These are phyloP conservation scores for Phytopythium chamaehyphon DNA, from an alignment of 352 stramenopile genomes.

Conservation along the genomic window DNA sequence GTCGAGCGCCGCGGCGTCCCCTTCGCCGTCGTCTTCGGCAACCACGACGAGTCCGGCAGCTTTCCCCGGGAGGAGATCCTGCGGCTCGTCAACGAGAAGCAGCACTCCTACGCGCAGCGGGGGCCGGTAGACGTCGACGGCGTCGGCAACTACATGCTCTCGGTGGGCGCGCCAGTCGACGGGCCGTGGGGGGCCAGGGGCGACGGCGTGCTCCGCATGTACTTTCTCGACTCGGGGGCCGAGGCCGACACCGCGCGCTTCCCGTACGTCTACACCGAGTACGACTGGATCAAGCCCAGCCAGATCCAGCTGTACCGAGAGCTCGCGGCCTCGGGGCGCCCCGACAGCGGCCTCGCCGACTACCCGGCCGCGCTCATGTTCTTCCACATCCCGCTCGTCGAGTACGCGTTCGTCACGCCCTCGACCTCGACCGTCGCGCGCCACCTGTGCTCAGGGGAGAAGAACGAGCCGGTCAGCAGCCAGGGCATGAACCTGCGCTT, in stretches of 20 bases:
- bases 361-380: constrained; percentile 46
- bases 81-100: constrained; percentile 23
- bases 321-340: constrained; percentile 12
- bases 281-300: constrained; percentile 46
- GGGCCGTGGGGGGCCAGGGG: constrained; percentile 33
- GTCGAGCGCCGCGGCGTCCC: constrained; percentile 43
- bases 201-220: constrained; percentile 52
- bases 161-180: constrained; percentile 29
- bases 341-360: constrained; percentile 2
- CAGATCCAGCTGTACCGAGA: constrained; percentile 41
- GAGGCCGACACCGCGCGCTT: constrained; percentile 24
- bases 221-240: constrained; percentile 59
- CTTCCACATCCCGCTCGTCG: constrained; percentile 57
- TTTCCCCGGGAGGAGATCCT: constrained; percentile 40
- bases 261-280: constrained; percentile 19
- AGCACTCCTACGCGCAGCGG: constrained; percentile 42
- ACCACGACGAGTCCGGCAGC: constrained; percentile 55
- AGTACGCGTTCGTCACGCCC: constrained; percentile 31
- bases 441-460: constrained; percentile 12
- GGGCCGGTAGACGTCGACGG: constrained; percentile 41
- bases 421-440: constrained; percentile 4
- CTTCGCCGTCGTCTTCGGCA: constrained; percentile 58
- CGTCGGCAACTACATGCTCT: constrained; percentile 65
- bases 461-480: constrained; percentile 23
- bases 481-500: constrained; percentile 26